These are phyloP conservation scores for Russula olivacea DNA, from an alignment of 768 basidiomycete species.

Conservation along the genomic window DNA sequence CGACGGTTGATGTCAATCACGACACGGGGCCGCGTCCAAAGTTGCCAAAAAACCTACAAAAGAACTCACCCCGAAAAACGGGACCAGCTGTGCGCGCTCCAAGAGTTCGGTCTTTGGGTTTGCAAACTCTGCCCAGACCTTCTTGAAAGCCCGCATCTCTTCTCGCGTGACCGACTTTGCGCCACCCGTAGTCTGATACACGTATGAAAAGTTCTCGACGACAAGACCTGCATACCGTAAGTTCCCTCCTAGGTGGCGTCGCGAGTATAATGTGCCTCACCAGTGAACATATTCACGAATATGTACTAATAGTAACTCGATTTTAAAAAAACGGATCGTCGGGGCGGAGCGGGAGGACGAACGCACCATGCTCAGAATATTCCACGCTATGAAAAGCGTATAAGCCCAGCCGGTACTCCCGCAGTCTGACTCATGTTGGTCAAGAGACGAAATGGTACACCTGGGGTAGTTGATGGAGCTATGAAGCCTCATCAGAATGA, in stretches of 20 bases:
- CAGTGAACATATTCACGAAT: slow-evolving; percentile 93
- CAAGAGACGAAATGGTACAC: slow-evolving; percentile 53
- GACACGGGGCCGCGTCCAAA: not conserved
- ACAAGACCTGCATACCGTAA: slow-evolving; percentile 56
- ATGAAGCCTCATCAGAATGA: slow-evolving; percentile 14
- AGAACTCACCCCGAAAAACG: slow-evolving; percentile 72
- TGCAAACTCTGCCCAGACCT: slow-evolving; percentile 85
- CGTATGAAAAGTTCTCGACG: slow-evolving; percentile 93
- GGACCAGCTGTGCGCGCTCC: slow-evolving; percentile 59
- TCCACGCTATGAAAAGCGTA: slow-evolving; percentile 89
- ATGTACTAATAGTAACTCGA: slow-evolving; percentile 60
- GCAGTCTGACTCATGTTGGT: slow-evolving; percentile 70
- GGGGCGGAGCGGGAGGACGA: not conserved
- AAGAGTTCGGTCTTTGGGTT: slow-evolving; percentile 74
- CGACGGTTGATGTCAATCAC: not conserved
- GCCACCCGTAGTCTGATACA: slow-evolving; percentile 83
- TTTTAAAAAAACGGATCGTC: not conserved
- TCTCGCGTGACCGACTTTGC: slow-evolving; percentile 78
- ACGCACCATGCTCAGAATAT: slow-evolving; percentile 85
- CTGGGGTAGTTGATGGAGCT: slow-evolving; percentile 74
- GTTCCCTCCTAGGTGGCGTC: not conserved
- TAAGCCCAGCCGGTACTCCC: slow-evolving; percentile 82
- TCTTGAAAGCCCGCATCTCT: slow-evolving; percentile 93
- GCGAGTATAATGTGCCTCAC: slow-evolving; percentile 34
- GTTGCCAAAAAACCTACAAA: not conserved